Evolutionary conservation across 805 yeast species (phyloP).

Genomic region (Tetrapisispora nanseiensis): DNA sequence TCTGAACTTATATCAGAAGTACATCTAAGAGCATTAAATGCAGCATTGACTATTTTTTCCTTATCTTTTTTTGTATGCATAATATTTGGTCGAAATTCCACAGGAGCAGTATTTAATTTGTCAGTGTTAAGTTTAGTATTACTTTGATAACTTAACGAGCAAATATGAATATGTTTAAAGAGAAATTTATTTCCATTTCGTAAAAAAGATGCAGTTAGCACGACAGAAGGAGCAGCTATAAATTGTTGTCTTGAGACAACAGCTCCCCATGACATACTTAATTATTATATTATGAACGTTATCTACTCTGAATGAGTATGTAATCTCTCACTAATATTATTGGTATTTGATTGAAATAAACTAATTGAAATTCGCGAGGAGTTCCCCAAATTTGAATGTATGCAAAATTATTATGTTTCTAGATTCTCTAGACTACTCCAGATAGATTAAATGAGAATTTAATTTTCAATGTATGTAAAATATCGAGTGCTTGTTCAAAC

Average conservation of each 20-base stretch:
- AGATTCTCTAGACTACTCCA: too few species aligned
- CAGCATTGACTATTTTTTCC: constrained; percentile 10
- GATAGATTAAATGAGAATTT: too few species aligned
- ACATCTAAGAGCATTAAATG: constrained; percentile 29
- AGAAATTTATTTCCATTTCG: too few species aligned
- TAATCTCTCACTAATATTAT: too few species aligned
- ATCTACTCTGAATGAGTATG: too few species aligned
- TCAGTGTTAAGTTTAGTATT: background rate
- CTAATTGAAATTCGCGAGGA: too few species aligned
- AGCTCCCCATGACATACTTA: background rate
- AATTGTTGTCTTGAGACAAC: background rate
- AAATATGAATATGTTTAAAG: background rate
- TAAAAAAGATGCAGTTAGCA: background rate
- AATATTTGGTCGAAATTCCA: constrained; percentile 32
- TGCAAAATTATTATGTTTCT: too few species aligned
- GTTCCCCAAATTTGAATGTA: too few species aligned
- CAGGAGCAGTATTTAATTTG: constrained; percentile 28
- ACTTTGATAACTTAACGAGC: background rate
- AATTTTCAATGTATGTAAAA: too few species aligned
- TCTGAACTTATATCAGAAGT: constrained; percentile 22
- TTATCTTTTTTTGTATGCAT: constrained; percentile 6
- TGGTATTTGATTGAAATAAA: too few species aligned
- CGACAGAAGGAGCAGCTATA: background rate
- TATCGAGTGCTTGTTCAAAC: too few species aligned
- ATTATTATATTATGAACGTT: background rate